These are phyloP conservation scores for Herpetomonas tarakana DNA, from an alignment of 208 protist species.

Conservation along the genomic window DNA sequence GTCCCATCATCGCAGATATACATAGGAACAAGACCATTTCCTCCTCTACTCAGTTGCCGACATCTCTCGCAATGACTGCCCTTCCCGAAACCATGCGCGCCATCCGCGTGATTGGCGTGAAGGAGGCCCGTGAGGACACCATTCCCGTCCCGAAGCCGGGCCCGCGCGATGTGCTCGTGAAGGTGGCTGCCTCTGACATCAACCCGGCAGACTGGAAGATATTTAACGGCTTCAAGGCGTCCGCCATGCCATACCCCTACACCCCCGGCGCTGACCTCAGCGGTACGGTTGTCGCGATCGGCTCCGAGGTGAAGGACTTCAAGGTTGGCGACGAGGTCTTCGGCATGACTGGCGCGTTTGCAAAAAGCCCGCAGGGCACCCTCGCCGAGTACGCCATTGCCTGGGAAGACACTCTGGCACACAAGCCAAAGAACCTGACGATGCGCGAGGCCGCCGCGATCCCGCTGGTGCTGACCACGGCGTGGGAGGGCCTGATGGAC, in stretches of 20 bases:
- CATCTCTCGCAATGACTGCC: neutral
- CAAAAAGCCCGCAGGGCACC: conserved; percentile 9
- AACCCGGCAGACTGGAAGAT: conserved; percentile 17
- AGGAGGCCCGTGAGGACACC: conserved; percentile 5
- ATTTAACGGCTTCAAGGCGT: neutral
- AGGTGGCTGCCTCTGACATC: conserved; percentile 6
- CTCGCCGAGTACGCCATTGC: conserved; percentile 19
- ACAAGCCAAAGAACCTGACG: conserved; percentile 6
- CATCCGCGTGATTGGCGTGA: neutral
- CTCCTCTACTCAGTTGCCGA: too few species aligned
- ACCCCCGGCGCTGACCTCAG: conserved; percentile 10
- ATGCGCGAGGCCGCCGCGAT: conserved; percentile 18
- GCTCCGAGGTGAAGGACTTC: conserved; percentile 5
- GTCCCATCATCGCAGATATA: too few species aligned
- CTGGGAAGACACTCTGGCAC: neutral
- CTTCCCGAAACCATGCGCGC: conserved; percentile 13
- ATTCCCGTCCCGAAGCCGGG: conserved; percentile 10
- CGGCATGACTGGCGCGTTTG: conserved; percentile 16
- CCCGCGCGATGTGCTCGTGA: conserved; percentile 12
- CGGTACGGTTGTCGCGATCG: conserved; percentile 13
- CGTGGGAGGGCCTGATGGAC: conserved; percentile 12
- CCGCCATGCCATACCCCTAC: conserved; percentile 4
- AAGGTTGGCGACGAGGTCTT: conserved; percentile 15
- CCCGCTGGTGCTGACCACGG: conserved; percentile 15
- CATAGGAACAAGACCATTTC: neutral